phyloP scores from a whole-genome alignment of 441 rosid species.

The Theobroma grandiflorum region DNA sequence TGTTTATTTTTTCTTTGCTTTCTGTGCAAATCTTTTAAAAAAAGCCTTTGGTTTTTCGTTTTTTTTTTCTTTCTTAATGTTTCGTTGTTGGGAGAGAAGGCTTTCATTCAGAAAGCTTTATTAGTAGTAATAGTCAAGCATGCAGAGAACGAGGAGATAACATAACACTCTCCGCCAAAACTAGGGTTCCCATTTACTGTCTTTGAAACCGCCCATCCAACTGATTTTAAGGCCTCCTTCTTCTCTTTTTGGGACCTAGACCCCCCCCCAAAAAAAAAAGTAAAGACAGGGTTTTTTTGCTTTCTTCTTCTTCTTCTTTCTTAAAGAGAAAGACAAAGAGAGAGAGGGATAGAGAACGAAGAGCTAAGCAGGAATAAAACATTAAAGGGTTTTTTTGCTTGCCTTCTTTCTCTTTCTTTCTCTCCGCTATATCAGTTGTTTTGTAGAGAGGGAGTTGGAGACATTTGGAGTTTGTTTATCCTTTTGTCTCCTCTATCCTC shows the following conservation, averaged over 20 bases:
- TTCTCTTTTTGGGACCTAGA: slow-evolving; percentile 26
- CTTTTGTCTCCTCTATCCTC: slow-evolving; percentile 64
- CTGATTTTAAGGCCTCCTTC: neutral
- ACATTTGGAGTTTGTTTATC: slow-evolving; percentile 59
- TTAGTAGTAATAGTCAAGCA: slow-evolving; percentile 40
- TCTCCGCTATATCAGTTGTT: slow-evolving; percentile 30
- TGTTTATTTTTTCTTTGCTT: slow-evolving; percentile 19
- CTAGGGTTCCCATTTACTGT: slow-evolving; percentile 53
- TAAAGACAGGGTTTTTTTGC: neutral
- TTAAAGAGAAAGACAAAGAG: neutral
- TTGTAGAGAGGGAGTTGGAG: slow-evolving; percentile 66
- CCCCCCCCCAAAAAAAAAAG: neutral
- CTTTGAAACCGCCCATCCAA: neutral
- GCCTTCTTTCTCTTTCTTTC: slow-evolving; percentile 66
- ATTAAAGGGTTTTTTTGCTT: slow-evolving; percentile 28
- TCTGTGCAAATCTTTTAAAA: neutral
- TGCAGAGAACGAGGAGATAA: slow-evolving; percentile 43
- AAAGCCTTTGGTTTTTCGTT: neutral
- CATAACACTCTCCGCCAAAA: slow-evolving; percentile 31
- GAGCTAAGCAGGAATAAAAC: slow-evolving; percentile 43
- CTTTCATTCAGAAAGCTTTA: slow-evolving; percentile 27
- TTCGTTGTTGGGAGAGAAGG: slow-evolving; percentile 36
- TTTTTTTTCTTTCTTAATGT: slow-evolving; percentile 6
- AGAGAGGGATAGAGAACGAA: slow-evolving; percentile 82
- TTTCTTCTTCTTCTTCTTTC: slow-evolving; percentile 18